Percentiles rank a stretch among this genome's conserved stretches.
phyloP scores from a whole-genome alignment of 164 flowering plant genomes.

The Protea cynaroides region DNA sequence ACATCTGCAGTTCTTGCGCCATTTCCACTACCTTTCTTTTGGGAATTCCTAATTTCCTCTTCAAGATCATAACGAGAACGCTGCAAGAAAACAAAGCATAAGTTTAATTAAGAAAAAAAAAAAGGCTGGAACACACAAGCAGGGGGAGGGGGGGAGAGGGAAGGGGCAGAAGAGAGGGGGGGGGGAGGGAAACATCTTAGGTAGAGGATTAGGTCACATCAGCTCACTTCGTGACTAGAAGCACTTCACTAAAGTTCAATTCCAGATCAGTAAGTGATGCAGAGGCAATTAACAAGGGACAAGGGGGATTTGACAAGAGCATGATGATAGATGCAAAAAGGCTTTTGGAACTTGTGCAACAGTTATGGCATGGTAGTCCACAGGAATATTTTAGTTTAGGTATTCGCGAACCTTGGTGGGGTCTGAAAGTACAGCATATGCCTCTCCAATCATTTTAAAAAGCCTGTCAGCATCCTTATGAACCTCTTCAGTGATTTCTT shows the following conservation, averaged over 20 bases:
- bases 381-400: neutral
- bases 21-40: slow-evolving; percentile 31
- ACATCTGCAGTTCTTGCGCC: slow-evolving; percentile 28
- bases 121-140: neutral
- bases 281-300: neutral
- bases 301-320: neutral
- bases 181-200: neutral
- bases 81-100: slow-evolving; percentile 41
- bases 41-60: slow-evolving; percentile 56
- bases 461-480: slow-evolving; percentile 87
- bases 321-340: neutral
- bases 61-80: slow-evolving; percentile 72
- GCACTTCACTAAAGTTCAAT: neutral
- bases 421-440: slow-evolving; percentile 89
- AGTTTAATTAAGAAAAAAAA: neutral
- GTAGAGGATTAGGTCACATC: neutral
- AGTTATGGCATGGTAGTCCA: neutral
- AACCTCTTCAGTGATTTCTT: slow-evolving; percentile 64
- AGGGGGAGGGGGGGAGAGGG: neutral
- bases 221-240: neutral
- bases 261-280: neutral
- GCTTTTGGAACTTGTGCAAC: neutral
- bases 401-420: slow-evolving; percentile 52
- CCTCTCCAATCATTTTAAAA: slow-evolving; percentile 95
- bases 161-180: neutral